Evolutionary conservation across 2,329 filamentous ascomycete species (phyloP), one percentile per base, ranked within the genome.

Genomic region (Clathrospora elynae): DNA sequence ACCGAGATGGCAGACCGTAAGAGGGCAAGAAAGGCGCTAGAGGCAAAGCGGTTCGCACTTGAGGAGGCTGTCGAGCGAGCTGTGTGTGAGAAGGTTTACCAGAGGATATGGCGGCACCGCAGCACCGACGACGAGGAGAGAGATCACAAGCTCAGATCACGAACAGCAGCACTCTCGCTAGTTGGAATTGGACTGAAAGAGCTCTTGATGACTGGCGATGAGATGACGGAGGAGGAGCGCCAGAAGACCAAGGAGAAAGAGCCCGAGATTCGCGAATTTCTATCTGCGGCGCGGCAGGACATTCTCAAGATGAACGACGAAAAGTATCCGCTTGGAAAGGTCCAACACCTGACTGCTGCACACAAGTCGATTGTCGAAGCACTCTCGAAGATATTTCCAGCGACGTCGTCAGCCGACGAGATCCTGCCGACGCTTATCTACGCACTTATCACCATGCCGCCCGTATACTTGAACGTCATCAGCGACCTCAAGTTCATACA

Each of bases 361-460:
- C 93, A 97, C 70, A 95, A 95, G 74, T 87, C 85, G 53, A 97
- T 99, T 51, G 93, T 99, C 34, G 92, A 97, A 67, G 91, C 90
- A 4, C 67, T 87, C 12, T 84, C 82, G 11, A 78, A 81, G 39
- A 72, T 85, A 13, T 79, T 85, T 40, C 81, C 83, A 6, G 81
- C 91, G 1, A 81, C 82, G 1, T 96, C 93, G 1, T 97, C 93
- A 1, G 93, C 93, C 2, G 93, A 99, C 65, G 93, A 97, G 71
- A 95, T 99, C 40, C 84, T 99, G 68, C 93, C 93, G 1, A 96
- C 95, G 70, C 79, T 99, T 51, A 99, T 99, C 49, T 99, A 95
- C 73, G 89, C 90, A 0, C 80, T 99, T 47, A 95, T 99, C 65
- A 96, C 90, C 2, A 86, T 91, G 30, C 86, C 90, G 0, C 87